A percentile compares a stretch with the other conserved stretches of the same genome.
These are phyloP conservation scores for Lantana camara DNA, from an alignment of 257 asterid species.

Conservation along the genomic window DNA sequence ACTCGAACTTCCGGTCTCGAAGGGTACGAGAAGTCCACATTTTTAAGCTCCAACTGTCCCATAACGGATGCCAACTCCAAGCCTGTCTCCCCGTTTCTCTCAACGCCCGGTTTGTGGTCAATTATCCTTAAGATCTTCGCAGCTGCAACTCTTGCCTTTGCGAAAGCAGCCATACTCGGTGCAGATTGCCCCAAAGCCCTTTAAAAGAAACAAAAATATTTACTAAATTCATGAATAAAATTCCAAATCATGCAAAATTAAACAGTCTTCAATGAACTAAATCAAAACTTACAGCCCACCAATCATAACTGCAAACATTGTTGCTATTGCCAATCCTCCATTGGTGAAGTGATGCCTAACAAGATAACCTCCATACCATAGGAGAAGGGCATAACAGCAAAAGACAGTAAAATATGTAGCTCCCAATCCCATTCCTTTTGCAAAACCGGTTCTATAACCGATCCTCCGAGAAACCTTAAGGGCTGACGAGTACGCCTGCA, in stretches of 20 bases:
- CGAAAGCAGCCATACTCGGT: conserved; percentile 89
- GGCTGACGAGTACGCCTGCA: conserved; percentile 73
- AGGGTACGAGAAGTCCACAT: conserved; percentile 72
- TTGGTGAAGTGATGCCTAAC: conserved; percentile 85
- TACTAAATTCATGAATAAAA: background rate
- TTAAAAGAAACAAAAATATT: conserved; percentile 17
- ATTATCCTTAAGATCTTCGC: conserved; percentile 77
- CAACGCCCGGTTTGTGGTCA: conserved; percentile 74
- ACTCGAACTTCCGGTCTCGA: conserved; percentile 73
- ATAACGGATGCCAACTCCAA: conserved; percentile 64
- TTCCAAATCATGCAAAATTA: background rate
- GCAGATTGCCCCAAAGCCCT: conserved; percentile 91
- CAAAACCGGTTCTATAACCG: conserved; percentile 78
- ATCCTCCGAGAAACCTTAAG: conserved; percentile 59
- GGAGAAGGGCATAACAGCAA: conserved; percentile 83
- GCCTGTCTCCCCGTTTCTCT: conserved; percentile 55
- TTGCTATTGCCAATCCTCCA: conserved; percentile 92
- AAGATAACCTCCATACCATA: conserved; percentile 93
- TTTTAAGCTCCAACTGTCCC: conserved; percentile 76
- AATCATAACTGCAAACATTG: conserved; percentile 95
- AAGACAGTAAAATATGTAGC: conserved; percentile 88
- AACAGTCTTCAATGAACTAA: background rate
- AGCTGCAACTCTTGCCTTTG: conserved; percentile 93
- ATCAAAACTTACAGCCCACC: conserved; percentile 82
- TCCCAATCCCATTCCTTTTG: conserved; percentile 84